Percentiles rank a stretch among this genome's conserved stretches.
These are phyloP conservation scores for Wickerhamiella cacticola DNA, from an alignment of 805 yeast species.

Conservation along the genomic window DNA sequence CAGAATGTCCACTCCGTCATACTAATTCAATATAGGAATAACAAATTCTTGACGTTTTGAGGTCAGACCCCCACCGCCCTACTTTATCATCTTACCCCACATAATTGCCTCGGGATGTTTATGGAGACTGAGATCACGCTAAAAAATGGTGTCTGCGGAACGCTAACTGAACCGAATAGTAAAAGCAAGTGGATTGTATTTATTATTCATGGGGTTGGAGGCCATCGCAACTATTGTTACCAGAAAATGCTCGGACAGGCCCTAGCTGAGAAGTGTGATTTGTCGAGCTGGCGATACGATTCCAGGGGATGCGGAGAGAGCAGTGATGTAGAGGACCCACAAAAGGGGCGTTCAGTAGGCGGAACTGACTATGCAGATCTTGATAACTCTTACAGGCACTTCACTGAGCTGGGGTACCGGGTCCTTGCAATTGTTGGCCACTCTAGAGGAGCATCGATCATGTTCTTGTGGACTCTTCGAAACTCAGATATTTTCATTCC, in stretches of 20 bases:
- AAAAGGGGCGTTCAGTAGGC: conserved; percentile 42
- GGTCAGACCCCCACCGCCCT: too few relatives aligned
- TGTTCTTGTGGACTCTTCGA: conserved; percentile 56
- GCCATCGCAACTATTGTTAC: conserved; percentile 72
- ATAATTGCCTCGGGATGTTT: conserved; percentile 4
- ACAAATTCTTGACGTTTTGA: too few relatives aligned
- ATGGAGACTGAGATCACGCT: neutral
- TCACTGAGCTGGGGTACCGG: conserved; percentile 27
- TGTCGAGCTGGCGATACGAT: conserved; percentile 63
- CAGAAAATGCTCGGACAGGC: conserved; percentile 49
- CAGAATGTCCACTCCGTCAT: too few relatives aligned
- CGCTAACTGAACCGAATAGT: conserved; percentile 2
- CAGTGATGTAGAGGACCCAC: conserved; percentile 34
- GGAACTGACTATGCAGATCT: conserved; percentile 59
- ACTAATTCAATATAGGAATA: too few relatives aligned
- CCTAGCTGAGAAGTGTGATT: conserved; percentile 48
- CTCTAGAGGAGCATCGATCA: conserved; percentile 67
- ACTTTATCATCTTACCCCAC: neutral
- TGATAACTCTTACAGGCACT: conserved; percentile 34
- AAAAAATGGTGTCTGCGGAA: conserved; percentile 1
- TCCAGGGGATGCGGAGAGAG: conserved; percentile 80
- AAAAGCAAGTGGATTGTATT: conserved; percentile 34
- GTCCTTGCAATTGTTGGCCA: conserved; percentile 58
- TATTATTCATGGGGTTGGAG: conserved; percentile 70
- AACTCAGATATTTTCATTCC: conserved; percentile 37